Evolutionary conservation across 1,284 basidiomycete genomes (phyloP), one percentile per base, ranked within the genome.

Genomic region (Sphaerobolus stellatus): DNA sequence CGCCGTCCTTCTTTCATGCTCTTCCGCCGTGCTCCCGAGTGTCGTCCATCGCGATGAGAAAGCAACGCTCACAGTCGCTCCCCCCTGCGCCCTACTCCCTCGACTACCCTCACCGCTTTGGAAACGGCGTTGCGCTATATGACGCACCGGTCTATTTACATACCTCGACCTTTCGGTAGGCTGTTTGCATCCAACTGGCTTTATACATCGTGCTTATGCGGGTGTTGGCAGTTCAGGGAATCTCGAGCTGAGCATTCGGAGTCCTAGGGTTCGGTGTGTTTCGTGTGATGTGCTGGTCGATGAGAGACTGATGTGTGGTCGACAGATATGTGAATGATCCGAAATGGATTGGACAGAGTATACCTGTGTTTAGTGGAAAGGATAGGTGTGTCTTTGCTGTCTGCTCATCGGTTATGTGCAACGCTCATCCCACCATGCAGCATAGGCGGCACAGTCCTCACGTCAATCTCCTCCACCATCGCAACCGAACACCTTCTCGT

Each of bases 291-390:
- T 25, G 28, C 20, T 27, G 2, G 30, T 2, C 44, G 28, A 44
- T 31, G 27, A 8, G 16, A n/a, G 47, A 14, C 28, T 31, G 36
- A 44, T 7, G 1, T 22, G 9, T 22, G 3, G n/a, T 30, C 9
- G 8, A 38, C 20, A 54, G 52, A 22, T 28, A 43, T 40, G 52
- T 49, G 11, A 31, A 54, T 14, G 47, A 54, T 27, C 52, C 29
- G 8, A 54, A 48, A 31, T 54, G 38, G 22, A 20, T 28, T 16
- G 47, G 52, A 16, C 46, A 49, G n/a, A 25, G 44, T n/a, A 54
- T 54, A 31, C 52, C 52, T 20, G 52, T 49, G 13, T 54, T 54
- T 22, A 31, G 28, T 7, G 52, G 52, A 4, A 49, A 43, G 43
- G 33, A 49, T 27, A 54, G 34, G 52, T 54, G 25, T 6, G 25